Evolutionary conservation across 108 stramenopile species (phyloP).

Genomic region (Craspedostauros australis): DNA sequence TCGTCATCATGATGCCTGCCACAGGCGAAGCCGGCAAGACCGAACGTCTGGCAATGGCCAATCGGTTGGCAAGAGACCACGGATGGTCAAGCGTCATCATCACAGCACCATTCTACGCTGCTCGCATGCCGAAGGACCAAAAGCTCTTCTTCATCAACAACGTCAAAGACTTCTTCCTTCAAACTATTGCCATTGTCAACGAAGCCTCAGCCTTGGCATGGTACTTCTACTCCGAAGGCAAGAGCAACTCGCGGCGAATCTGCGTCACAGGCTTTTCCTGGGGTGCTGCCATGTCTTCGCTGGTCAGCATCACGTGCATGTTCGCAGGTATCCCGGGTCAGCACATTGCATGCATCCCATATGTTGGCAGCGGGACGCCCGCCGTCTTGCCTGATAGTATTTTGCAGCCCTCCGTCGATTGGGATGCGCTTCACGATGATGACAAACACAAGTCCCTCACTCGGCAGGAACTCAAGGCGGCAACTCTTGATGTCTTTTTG

Average conservation of each 20-base stretch:
- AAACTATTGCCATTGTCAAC: slow-evolving; percentile 4
- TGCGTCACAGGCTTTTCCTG: slow-evolving; percentile 16
- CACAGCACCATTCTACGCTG: slow-evolving; percentile 19
- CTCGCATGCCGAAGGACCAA: slow-evolving; percentile 10
- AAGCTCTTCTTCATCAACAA: slow-evolving; percentile 6
- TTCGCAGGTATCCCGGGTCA: neutral
- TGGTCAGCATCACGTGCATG: slow-evolving; percentile 3
- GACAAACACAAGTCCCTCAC: no score
- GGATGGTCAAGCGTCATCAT: slow-evolving; percentile 16
- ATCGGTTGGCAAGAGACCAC: slow-evolving; percentile 6
- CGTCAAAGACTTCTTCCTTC: slow-evolving; percentile 5
- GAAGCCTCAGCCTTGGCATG: slow-evolving; percentile 4
- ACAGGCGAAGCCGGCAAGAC: slow-evolving; percentile 10
- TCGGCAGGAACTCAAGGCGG: no score
- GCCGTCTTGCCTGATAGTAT: slow-evolving; percentile 4
- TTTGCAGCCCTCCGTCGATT: slow-evolving; percentile 4
- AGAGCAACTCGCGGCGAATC: neutral
- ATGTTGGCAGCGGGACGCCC: slow-evolving; percentile 7
- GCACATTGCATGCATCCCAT: slow-evolving; percentile 4
- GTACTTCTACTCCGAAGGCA: neutral
- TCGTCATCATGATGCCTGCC: slow-evolving; percentile 13
- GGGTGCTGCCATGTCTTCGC: slow-evolving; percentile 17
- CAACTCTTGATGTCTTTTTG: no score
- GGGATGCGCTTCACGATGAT: slow-evolving; percentile 1
- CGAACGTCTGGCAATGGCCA: slow-evolving; percentile 9